These are phyloP conservation scores for Fraxinus greggii DNA, from an alignment of 305 asterid species.

Conservation along the genomic window DNA sequence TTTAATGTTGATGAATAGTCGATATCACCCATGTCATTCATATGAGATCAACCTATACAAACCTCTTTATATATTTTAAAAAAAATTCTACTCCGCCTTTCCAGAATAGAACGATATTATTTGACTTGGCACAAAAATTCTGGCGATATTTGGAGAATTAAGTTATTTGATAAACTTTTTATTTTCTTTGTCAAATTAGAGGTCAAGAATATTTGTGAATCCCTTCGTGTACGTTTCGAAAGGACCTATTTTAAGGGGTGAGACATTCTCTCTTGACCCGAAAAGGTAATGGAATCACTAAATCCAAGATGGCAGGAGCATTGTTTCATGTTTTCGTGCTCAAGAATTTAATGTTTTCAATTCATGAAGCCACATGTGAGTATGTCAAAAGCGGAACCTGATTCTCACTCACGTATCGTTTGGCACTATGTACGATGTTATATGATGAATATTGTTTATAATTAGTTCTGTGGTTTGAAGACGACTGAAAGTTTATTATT, in stretches of 20 bases:
- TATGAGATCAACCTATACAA: background rate
- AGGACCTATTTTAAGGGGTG: background rate
- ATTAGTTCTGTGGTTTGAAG: conserved; percentile 3
- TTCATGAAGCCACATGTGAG: background rate
- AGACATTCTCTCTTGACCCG: background rate
- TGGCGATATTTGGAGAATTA: background rate
- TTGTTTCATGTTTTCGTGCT: background rate
- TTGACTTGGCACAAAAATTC: background rate
- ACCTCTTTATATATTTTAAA: background rate
- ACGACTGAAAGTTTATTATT: background rate
- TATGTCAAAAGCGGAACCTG: background rate
- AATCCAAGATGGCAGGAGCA: background rate
- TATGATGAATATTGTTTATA: conserved; percentile 1
- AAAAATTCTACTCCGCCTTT: background rate
- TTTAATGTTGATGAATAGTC: background rate
- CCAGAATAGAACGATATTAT: background rate
- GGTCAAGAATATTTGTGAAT: background rate
- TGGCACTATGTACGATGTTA: background rate
- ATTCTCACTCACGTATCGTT: background rate
- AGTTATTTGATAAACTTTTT: background rate
- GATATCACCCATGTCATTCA: background rate
- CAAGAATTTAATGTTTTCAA: background rate
- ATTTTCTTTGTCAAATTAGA: background rate
- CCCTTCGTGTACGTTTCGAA: background rate
- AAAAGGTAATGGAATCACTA: background rate